phyloP scores from a whole-genome alignment of 805 yeast species.

The Myxozyma udenii region DNA sequence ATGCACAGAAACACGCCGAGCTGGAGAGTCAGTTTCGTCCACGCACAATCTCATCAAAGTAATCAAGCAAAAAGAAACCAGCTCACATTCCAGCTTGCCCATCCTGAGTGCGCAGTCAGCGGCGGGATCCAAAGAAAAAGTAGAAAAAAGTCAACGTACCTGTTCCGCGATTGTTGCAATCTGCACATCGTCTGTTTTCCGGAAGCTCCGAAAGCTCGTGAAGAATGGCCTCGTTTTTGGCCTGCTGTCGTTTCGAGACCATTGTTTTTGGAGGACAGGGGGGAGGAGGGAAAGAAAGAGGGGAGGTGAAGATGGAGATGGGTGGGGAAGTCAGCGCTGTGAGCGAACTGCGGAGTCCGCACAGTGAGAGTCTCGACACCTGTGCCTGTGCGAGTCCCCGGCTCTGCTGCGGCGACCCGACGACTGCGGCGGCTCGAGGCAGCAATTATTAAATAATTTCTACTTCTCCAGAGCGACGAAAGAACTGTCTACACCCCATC shows the following conservation, averaged over 20 bases:
- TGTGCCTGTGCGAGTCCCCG: too few relatives aligned
- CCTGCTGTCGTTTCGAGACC: constrained; percentile 45
- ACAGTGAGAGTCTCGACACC: too few relatives aligned
- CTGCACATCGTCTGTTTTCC: constrained; percentile 75
- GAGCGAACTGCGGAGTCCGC: too few relatives aligned
- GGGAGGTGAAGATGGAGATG: not conserved
- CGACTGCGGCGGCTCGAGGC: too few relatives aligned
- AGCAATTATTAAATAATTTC: too few relatives aligned
- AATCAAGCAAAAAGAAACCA: too few relatives aligned
- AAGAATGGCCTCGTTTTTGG: constrained; percentile 50
- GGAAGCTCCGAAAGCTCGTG: constrained; percentile 57
- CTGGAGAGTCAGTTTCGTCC: constrained; percentile 11
- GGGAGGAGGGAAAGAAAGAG: not conserved
- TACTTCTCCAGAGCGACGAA: too few relatives aligned
- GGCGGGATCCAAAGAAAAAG: not conserved
- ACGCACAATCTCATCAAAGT: not conserved
- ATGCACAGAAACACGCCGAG: constrained; percentile 78
- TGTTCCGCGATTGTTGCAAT: constrained; percentile 66
- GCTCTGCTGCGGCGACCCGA: too few relatives aligned
- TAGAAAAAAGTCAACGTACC: constrained; percentile 39
- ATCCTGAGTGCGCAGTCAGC: constrained; percentile 27
- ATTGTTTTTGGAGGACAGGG: not conserved
- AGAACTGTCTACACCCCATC: too few relatives aligned
- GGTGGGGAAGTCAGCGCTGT: not conserved
- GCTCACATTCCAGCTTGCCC: constrained; percentile 38